phyloP scores from a whole-genome alignment of 2,329 filamentous ascomycete species.

The Golovinomyces cichoracearum region DNA sequence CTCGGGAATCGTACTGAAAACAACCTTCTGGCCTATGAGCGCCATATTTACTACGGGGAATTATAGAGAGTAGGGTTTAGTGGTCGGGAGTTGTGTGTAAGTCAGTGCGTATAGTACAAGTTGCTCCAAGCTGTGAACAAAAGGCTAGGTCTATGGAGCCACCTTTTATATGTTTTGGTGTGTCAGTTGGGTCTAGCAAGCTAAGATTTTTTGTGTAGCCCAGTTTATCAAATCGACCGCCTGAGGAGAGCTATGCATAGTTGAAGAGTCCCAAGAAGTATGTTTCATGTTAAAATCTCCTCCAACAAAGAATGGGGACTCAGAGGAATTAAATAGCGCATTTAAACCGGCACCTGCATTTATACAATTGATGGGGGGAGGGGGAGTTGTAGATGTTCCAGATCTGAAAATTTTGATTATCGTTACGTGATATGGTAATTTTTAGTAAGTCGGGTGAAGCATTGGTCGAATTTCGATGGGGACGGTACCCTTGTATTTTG shows the following conservation, averaged over 20 bases:
- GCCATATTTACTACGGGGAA: background rate
- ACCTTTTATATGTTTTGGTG: background rate
- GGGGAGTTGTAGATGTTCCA: conserved; percentile 1
- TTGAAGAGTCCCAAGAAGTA: background rate
- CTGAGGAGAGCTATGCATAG: background rate
- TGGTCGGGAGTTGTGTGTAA: background rate
- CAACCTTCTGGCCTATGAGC: background rate
- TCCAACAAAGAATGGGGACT: background rate
- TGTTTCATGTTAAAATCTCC: conserved; percentile 1
- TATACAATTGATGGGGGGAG: background rate
- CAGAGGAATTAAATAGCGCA: background rate
- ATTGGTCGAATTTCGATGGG: background rate
- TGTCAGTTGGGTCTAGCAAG: background rate
- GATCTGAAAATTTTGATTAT: background rate
- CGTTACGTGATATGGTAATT: background rate
- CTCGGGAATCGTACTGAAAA: background rate
- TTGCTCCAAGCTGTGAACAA: background rate
- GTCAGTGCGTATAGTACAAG: background rate
- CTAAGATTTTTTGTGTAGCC: background rate
- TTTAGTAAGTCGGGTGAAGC: background rate
- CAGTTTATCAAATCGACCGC: background rate
- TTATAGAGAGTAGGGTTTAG: background rate
- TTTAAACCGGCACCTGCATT: background rate
- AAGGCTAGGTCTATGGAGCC: background rate
- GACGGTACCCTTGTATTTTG: background rate